Evolutionary conservation across 2,329 filamentous ascomycete species (phyloP), one percentile per base, ranked within the genome.

Genomic region (Colletotrichum gloeosporioides): DNA sequence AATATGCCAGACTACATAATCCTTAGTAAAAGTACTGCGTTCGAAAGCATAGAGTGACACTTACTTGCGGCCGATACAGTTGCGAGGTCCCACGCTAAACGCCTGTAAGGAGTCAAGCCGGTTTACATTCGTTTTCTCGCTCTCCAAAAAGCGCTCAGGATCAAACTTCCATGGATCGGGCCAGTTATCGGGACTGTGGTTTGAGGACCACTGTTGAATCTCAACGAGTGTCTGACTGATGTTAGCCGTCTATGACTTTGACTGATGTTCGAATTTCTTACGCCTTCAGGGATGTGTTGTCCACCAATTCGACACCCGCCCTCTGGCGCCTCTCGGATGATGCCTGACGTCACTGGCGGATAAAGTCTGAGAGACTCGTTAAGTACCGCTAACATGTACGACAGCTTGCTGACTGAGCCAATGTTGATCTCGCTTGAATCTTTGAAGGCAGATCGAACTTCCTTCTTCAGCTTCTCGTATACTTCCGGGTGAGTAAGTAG

Each of bases 281-380:
- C 55, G 3, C 80, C 80, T 66, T 81, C 79, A 0, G 85, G 83
- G 2, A 87, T 78, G 16, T 78, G 82, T 13, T 76, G 27, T 2
- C 81, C 82, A 18, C 79, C 78, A 62, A 87, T 80, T 2, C 76
- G 78, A 1, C 80, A 81, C 2, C 86, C 86, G 5, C 80, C 81
- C 8, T 75, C 73, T 8, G 83, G 81, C 0, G 81, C 80, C 18
- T 81, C 72, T 3, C 85, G 73, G 7, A 79, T 78, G 6, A 83
- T 72, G 1, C 77, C 78, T 7, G 75, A 79, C 31, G 77, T 69
- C 3, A 78, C 78, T 1, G 80, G 80, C 5, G 87, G 85, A 76
- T 82, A 81, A n/a, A 80, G 62, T 0, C 88, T 83, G n/a, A 89
- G 76, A 1, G 81, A 80, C 78, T 89, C 88, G 3, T 88, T 80